These are phyloP conservation scores for Fusarium bulbicola DNA, from an alignment of 2,329 filamentous ascomycete genomes.

Conservation along the genomic window DNA sequence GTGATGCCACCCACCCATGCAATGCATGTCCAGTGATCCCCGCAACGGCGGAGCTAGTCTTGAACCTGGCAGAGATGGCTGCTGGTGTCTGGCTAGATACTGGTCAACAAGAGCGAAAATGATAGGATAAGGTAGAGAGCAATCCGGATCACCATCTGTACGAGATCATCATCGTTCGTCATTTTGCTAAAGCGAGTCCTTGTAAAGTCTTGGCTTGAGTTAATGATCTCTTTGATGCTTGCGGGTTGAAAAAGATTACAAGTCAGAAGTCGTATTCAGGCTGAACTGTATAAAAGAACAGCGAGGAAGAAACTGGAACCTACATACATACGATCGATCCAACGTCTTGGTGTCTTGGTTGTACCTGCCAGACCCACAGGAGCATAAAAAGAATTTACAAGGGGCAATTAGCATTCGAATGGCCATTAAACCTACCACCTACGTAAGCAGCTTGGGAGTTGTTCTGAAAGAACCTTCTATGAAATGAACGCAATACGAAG, in stretches of 20 bases:
- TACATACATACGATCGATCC: neutral
- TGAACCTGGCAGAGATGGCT: neutral
- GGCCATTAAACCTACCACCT: neutral
- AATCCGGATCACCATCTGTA: neutral
- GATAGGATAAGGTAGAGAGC: neutral
- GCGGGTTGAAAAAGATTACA: neutral
- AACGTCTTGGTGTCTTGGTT: neutral
- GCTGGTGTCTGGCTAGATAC: neutral
- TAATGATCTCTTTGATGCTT: neutral
- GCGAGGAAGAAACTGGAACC: neutral
- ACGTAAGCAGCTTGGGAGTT: neutral
- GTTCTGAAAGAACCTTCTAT: neutral
- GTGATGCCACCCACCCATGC: conserved; percentile 13
- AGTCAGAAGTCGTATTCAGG: neutral
- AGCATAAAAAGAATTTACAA: neutral
- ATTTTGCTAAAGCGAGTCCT: conserved; percentile 5
- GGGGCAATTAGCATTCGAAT: neutral
- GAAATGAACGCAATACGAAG: neutral
- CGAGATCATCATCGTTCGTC: conserved; percentile 18
- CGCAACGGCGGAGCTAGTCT: neutral
- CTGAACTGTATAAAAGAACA: neutral
- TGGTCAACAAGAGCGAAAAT: neutral
- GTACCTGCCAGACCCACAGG: neutral
- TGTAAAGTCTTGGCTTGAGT: neutral
- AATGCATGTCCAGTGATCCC: neutral